These are phyloP conservation scores for Pichia exigua DNA, from an alignment of 805 yeast species.

Conservation along the genomic window DNA sequence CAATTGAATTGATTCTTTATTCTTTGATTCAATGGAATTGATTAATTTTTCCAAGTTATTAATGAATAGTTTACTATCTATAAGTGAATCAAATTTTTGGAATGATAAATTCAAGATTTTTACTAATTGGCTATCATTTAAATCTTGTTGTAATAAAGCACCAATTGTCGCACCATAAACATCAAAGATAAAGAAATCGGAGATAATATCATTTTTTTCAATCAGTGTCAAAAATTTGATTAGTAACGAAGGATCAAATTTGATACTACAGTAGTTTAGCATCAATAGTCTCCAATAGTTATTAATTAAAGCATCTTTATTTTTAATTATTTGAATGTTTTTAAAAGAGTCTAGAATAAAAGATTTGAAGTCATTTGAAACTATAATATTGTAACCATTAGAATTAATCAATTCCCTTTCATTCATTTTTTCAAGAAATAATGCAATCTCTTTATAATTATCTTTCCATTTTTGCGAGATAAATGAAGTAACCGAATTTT, in stretches of 20 bases:
- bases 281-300: conserved; percentile 47
- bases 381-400: conserved; percentile 15
- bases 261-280: conserved; percentile 30
- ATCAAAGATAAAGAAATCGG: conserved; percentile 31
- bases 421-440: conserved; percentile 34
- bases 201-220: neutral
- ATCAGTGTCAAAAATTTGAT: conserved; percentile 16
- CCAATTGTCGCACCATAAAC: conserved; percentile 34
- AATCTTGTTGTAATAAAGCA: conserved; percentile 24
- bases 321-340: conserved; percentile 8
- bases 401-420: conserved; percentile 17
- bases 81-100: conserved; percentile 18
- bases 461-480: conserved; percentile 36
- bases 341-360: conserved; percentile 23
- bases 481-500: conserved; percentile 40
- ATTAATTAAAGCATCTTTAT: conserved; percentile 23
- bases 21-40: neutral
- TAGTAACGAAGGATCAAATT: conserved; percentile 19
- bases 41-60: conserved; percentile 29
- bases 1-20: conserved; percentile 4
- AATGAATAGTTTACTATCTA: conserved; percentile 32
- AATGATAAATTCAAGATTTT: conserved; percentile 16
- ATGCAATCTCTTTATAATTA: conserved; percentile 31
- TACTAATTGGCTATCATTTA: conserved; percentile 11
- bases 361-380: conserved; percentile 28